Evolutionary conservation across 495 filamentous ascomycete genomes (phyloP), one percentile per base, ranked within the genome.

Genomic region (Podospora conica): DNA sequence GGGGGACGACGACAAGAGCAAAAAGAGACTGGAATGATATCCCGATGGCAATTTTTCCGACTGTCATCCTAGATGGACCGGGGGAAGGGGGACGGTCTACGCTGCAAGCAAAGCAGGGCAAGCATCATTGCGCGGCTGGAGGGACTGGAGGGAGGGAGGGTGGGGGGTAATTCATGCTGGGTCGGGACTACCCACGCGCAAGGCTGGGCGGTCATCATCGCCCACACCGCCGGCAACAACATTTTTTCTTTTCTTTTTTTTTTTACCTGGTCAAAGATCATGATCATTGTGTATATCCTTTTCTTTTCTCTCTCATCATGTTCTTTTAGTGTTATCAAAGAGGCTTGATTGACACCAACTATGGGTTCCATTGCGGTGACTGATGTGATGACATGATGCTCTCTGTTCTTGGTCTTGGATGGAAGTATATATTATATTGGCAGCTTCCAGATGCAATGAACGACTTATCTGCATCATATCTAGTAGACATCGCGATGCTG

Each of bases 291-390:
- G 29, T 29, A 59, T 59, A 29, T 59, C 58, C 21, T 29, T 59
- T 59, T 20, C 58, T 59, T 25, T 55, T 55, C 24, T 66, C 21
- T 53, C 58, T 29, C 24, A 59, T 29, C 25, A 27, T 28, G 31
- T 56, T 25, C 25, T 58, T 31, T 53, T 58, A 58, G 60, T 59
- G 25, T 63, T 64, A 48, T 55, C 62, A 64, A 62, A 61, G 58
- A 62, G 65, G 65, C 65, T 67, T 67, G 65, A 67, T 67, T 63
- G 65, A 61, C 60, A 61, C 59, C 23, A 18, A 33, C 31, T 27
- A 0, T 48, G 22, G 61, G 9, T 63, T 9, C n/a, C 1, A 5
- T 4, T 31, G 57, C 21, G 20, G 57, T 59, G 25, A 31, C 9
- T 58, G 56, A 28, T 0, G 7, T 58, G 56, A 20, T 20, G 15